Evolutionary conservation across 495 filamentous ascomycete genomes (phyloP).

Genomic region (Pyrenula aspistea): DNA sequence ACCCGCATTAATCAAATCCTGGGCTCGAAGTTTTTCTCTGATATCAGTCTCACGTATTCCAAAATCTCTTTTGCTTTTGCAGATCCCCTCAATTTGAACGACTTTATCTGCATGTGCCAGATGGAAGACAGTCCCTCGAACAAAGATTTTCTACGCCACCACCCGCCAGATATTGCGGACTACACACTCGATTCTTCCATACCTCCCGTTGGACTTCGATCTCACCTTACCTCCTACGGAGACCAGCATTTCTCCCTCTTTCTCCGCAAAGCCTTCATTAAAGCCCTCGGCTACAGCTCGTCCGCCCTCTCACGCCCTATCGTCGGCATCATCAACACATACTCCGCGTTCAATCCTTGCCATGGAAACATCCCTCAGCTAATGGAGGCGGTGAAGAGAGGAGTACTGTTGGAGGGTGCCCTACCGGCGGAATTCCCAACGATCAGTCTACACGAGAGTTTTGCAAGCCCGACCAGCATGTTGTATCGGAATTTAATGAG

Average conservation of each 20-base stretch:
- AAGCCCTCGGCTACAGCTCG: conserved; percentile 54
- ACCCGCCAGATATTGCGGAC: background rate
- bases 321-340: conserved; percentile 55
- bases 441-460: conserved; percentile 51
- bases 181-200: background rate
- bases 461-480: conserved; percentile 57
- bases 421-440: conserved; percentile 56
- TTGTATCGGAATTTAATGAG: conserved; percentile 57
- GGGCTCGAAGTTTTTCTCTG: too few species aligned
- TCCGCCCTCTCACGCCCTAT: conserved; percentile 53
- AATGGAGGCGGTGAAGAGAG: conserved; percentile 51
- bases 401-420: conserved; percentile 47
- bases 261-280: conserved; percentile 59
- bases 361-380: conserved; percentile 57
- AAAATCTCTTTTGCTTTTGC: too few species aligned
- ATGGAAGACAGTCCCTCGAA: too few species aligned
- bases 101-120: too few species aligned
- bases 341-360: conserved; percentile 56
- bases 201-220: conserved; percentile 31
- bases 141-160: too few species aligned
- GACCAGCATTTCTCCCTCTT: conserved; percentile 60
- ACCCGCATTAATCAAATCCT: too few species aligned
- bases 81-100: too few species aligned
- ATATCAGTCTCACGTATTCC: too few species aligned
- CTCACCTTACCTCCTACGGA: conserved; percentile 53